A percentile compares a stretch with the other conserved stretches of the same genome.
Conservation (phyloP, 306 rosid species). For the Quercus mongolica region DNA sequence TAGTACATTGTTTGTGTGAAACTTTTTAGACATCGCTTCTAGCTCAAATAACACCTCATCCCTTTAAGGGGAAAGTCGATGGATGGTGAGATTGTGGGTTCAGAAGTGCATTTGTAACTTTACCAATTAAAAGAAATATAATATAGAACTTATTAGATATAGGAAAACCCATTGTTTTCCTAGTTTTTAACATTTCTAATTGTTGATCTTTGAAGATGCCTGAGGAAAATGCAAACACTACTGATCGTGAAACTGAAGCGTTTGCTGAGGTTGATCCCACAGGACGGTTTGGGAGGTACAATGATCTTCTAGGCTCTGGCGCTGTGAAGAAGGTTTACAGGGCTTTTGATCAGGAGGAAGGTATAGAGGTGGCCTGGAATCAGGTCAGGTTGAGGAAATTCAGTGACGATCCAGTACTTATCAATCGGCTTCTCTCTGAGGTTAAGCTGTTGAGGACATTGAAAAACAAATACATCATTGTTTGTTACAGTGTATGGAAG, state of each 20-base stretch:
- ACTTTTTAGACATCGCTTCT: no score
- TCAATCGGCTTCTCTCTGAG: slow-evolving; percentile 67
- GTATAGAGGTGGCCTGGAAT: slow-evolving; percentile 94
- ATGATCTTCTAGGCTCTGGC: slow-evolving; percentile 71
- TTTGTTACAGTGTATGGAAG: slow-evolving; percentile 78
- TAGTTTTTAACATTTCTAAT: background rate
- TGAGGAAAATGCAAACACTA: slow-evolving; percentile 35
- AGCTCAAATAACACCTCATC: no score
- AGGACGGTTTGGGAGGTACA: slow-evolving; percentile 76
- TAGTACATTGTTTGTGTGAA: no score
- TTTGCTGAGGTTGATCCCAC: slow-evolving; percentile 87
- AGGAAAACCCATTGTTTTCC: background rate
- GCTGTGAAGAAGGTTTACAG: slow-evolving; percentile 87
- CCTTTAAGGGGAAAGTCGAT: no score
- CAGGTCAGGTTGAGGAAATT: slow-evolving; percentile 69
- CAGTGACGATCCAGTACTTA: slow-evolving; percentile 57
- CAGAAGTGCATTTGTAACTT: no score
- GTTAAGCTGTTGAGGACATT: slow-evolving; percentile 61
- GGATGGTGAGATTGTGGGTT: no score
- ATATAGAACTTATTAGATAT: background rate
- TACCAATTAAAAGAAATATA: no score
- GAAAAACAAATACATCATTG: slow-evolving; percentile 70
- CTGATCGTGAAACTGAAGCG: slow-evolving; percentile 51
- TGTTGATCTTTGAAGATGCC: slow-evolving; percentile 57
- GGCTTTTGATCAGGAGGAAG: slow-evolving; percentile 90